phyloP scores from a whole-genome alignment of 2,329 filamentous ascomycete species.

The Cytospora piceae region DNA sequence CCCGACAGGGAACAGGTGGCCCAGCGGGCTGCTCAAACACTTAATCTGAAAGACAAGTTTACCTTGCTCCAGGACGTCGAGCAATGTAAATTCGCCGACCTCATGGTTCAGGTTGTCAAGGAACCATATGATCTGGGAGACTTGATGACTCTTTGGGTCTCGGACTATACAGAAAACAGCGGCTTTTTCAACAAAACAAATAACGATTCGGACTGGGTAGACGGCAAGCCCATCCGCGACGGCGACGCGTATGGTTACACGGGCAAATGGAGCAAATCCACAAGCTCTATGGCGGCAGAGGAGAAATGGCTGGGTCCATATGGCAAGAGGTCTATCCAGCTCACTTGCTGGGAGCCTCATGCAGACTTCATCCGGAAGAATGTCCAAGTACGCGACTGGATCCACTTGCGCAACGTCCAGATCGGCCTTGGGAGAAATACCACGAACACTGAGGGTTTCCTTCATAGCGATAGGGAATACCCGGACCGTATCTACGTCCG shows the following conservation, averaged over 20 bases:
- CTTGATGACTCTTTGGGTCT: slow-evolving; percentile 69
- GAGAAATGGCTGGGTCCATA: slow-evolving; percentile 71
- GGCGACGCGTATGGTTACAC: slow-evolving; percentile 63
- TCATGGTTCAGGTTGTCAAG: slow-evolving; percentile 71
- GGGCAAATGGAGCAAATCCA: slow-evolving; percentile 36
- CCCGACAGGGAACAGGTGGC: slow-evolving; percentile 51
- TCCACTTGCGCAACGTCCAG: slow-evolving; percentile 73
- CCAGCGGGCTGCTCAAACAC: slow-evolving; percentile 42
- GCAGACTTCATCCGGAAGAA: slow-evolving; percentile 58
- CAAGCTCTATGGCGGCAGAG: slow-evolving; percentile 30
- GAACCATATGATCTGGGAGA: slow-evolving; percentile 49
- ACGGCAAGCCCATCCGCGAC: slow-evolving; percentile 42
- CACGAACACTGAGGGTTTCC: slow-evolving; percentile 68
- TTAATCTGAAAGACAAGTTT: slow-evolving; percentile 60
- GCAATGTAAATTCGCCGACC: slow-evolving; percentile 63
- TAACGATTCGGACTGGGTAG: slow-evolving; percentile 36
- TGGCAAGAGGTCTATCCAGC: slow-evolving; percentile 71
- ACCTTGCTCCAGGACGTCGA: slow-evolving; percentile 66
- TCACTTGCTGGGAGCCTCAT: slow-evolving; percentile 74
- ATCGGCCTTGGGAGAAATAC: slow-evolving; percentile 60
- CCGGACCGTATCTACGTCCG: slow-evolving; percentile 62
- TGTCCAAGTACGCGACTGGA: slow-evolving; percentile 62
- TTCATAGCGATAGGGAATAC: slow-evolving; percentile 63
- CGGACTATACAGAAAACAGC: slow-evolving; percentile 79
- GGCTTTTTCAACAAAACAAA: slow-evolving; percentile 59